Evolutionary conservation across 2,329 filamentous ascomycete species (phyloP).

Genomic region (Chrysoporthe cubensis): DNA sequence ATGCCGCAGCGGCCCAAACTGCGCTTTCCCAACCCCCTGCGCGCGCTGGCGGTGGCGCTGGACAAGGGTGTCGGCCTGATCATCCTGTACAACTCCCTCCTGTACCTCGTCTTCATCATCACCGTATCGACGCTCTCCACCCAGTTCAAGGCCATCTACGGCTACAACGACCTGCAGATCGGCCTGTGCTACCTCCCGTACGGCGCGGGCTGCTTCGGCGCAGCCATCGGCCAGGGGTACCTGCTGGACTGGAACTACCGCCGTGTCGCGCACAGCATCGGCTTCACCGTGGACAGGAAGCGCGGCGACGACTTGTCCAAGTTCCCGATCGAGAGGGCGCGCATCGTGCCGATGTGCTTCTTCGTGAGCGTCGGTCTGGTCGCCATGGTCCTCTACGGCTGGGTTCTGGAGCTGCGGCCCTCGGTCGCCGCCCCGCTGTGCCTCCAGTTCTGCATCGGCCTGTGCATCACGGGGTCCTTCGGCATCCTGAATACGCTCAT

Average conservation of each 20-base stretch:
- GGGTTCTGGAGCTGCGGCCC: constrained; percentile 56
- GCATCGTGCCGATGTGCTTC: constrained; percentile 58
- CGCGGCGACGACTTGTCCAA: constrained; percentile 55
- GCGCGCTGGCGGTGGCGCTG: constrained; percentile 56
- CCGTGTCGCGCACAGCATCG: constrained; percentile 64
- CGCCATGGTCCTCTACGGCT: constrained; percentile 60
- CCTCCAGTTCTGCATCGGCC: constrained; percentile 59
- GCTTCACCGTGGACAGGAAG: constrained; percentile 63
- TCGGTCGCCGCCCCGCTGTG: constrained; percentile 60
- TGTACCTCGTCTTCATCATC: constrained; percentile 62
- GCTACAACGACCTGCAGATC: constrained; percentile 53
- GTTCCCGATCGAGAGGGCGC: constrained; percentile 60
- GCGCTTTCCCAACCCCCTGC: constrained; percentile 60
- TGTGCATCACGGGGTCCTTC: constrained; percentile 64
- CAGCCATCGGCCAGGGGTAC: constrained; percentile 59
- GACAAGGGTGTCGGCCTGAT: constrained; percentile 63
- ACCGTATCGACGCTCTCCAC: constrained; percentile 57
- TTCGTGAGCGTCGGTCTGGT: constrained; percentile 58
- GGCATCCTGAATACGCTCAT: constrained; percentile 66
- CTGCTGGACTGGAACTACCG: constrained; percentile 71
- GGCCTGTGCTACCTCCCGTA: constrained; percentile 61
- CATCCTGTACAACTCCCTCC: constrained; percentile 54
- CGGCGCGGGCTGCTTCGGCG: constrained; percentile 53
- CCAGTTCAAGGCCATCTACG: constrained; percentile 55
- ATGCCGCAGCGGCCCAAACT: constrained; percentile 41